Conservation (phyloP, 2,329 filamentous ascomycete genomes). For the Pseudogymnoascus sp. region DNA sequence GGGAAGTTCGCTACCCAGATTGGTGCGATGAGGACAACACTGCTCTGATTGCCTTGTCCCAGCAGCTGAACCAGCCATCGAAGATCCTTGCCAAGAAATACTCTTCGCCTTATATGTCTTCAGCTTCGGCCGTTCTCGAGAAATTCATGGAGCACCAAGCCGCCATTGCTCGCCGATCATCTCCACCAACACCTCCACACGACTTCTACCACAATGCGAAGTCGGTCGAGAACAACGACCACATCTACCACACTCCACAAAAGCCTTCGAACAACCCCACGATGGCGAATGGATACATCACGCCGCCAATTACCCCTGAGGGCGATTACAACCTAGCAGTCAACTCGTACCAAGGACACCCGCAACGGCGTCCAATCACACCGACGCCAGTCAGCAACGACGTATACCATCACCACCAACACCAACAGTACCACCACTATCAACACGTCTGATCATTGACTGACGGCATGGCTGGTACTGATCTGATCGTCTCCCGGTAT, state of each 20-base stretch:
- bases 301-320: slow-evolving; percentile 78
- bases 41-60: slow-evolving; percentile 44
- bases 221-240: slow-evolving; percentile 34
- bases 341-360: slow-evolving; percentile 19
- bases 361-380: slow-evolving; percentile 49
- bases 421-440: slow-evolving; percentile 38
- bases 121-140: slow-evolving; percentile 55
- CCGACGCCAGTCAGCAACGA: slow-evolving; percentile 47
- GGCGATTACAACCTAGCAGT: slow-evolving; percentile 41
- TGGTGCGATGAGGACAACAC: slow-evolving; percentile 68
- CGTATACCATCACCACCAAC: slow-evolving; percentile 33
- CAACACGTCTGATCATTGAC: slow-evolving; percentile 30
- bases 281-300: slow-evolving; percentile 68
- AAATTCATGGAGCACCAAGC: slow-evolving; percentile 58
- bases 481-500: background rate
- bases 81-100: slow-evolving; percentile 62
- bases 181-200: slow-evolving; percentile 52
- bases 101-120: slow-evolving; percentile 54
- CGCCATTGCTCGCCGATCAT: slow-evolving; percentile 44
- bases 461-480: slow-evolving; percentile 9
- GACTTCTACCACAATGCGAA: slow-evolving; percentile 41
- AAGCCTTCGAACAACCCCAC: slow-evolving; percentile 59
- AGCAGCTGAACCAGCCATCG: slow-evolving; percentile 58
- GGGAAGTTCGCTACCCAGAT: slow-evolving; percentile 65
- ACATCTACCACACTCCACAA: slow-evolving; percentile 69